Evolutionary conservation across 495 filamentous ascomycete species (phyloP), one percentile per base, ranked within the genome.

Genomic region (Penicillium herquei): DNA sequence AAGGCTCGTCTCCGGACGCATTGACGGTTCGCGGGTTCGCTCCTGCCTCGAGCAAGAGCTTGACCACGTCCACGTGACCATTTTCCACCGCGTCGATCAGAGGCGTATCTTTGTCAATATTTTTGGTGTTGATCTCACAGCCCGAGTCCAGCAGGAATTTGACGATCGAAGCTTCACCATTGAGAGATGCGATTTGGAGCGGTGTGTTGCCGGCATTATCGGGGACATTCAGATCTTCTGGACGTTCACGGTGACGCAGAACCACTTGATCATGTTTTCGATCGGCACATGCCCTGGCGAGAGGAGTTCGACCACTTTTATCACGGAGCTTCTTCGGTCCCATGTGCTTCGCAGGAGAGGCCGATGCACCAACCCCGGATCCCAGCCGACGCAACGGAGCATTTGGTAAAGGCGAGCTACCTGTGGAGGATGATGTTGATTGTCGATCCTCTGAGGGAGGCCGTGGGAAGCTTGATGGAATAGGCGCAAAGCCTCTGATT

Each of bases 41-140:
- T 32, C 92, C 91, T 18, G 89, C 89, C 33, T 87, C 84, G 8
- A 98, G 80, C 30, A 97, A 71, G 10, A 95, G 77, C 64, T 86
- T 89, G 16, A 98, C 91, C 10, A 97, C 91, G n/a, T 87, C 90
- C 5, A 95, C 66, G 64, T 98, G 90, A 1, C 91, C 88, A 64
- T 98, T 98, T 61, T 97, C 93, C 30, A 96, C 89, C 0, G 94
- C 94, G 76, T 98, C 94, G 40, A 98, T 88, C 33, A 98, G 78
- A 16, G 94, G 95, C 0, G 94, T 96, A 58, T 98, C 94, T 65
- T 87, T 88, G 62, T 96, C 90, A 48, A 82, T 80, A 46, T 92
- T 88, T 64, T 90, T 91, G 9, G 80, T 84, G 58, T 96, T 87
- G 12, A 91, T 82, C 51, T 90, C 86, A 70, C 91, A 96, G 26